Conservation (phyloP, 2,329 filamentous ascomycete genomes). For the Verticillium klebahnii region DNA sequence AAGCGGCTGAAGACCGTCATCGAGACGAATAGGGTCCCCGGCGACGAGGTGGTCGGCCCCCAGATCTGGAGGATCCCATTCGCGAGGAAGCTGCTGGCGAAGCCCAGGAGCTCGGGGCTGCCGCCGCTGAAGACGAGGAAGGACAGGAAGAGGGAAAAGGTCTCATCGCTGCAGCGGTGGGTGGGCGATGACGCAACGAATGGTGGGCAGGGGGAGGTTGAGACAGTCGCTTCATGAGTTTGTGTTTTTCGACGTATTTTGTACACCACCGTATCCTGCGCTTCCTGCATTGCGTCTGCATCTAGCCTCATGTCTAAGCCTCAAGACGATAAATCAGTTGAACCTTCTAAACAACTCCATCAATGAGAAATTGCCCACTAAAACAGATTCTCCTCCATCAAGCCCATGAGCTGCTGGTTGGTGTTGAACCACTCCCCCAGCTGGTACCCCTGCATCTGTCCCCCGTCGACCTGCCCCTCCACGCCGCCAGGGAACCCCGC, state of each 20-base stretch:
- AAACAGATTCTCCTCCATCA: constrained; percentile 21
- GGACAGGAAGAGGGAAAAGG: constrained; percentile 11
- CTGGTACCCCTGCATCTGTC: constrained; percentile 11
- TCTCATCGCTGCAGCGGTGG: constrained; percentile 3
- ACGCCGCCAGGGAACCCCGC: constrained; percentile 30
- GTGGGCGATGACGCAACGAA: background rate
- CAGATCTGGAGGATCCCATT: constrained; percentile 13
- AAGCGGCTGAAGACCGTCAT: constrained; percentile 11
- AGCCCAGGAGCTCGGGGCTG: background rate
- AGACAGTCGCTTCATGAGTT: background rate
- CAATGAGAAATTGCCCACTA: background rate
- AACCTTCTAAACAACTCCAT: background rate
- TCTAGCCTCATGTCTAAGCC: background rate
- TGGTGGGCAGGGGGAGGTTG: background rate
- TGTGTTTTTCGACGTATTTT: background rate
- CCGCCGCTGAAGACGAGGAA: constrained; percentile 7
- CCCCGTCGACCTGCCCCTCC: background rate
- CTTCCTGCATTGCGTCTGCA: background rate
- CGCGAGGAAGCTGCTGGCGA: constrained; percentile 12
- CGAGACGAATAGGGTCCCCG: constrained; percentile 6
- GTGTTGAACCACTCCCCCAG: constrained; percentile 32
- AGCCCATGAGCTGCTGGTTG: constrained; percentile 30
- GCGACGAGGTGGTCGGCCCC: constrained; percentile 5
- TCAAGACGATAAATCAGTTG: background rate
- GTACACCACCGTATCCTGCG: background rate